phyloP scores from a whole-genome alignment of 1,284 basidiomycete species.

The Heterobasidion irregulare region DNA sequence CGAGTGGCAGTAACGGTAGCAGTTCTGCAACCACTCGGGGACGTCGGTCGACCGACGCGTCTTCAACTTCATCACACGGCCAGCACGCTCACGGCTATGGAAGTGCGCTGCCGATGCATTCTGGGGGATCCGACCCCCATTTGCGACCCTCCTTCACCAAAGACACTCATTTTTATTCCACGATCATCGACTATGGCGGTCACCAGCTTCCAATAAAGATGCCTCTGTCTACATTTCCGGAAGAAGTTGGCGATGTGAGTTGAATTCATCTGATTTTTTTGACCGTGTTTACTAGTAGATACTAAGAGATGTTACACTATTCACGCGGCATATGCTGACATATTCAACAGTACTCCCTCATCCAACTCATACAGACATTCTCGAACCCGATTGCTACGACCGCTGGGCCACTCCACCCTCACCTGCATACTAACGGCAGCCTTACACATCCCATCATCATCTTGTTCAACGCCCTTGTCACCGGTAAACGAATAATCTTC shows the following conservation, averaged over 20 bases:
- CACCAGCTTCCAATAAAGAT: conserved; percentile 81
- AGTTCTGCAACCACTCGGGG: conserved; percentile 27
- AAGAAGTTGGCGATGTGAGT: conserved; percentile 93
- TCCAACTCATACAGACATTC: conserved; percentile 85
- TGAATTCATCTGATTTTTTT: not conserved
- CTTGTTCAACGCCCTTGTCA: conserved; percentile 91
- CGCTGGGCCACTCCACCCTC: conserved; percentile 78
- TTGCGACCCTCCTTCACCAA: conserved; percentile 40
- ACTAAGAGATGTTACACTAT: conserved; percentile 2
- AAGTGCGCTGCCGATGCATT: conserved; percentile 9
- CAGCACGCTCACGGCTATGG: conserved; percentile 12
- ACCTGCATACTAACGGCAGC: conserved; percentile 88
- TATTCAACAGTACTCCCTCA: conserved; percentile 75
- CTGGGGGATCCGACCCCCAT: conserved; percentile 13
- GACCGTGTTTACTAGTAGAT: not conserved
- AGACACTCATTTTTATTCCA: conserved; percentile 93
- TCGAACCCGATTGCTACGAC: conserved; percentile 58
- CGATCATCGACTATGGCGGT: conserved; percentile 72
- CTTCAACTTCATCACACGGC: conserved; percentile 54
- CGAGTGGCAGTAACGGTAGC: conserved; percentile 12
- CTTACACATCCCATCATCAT: conserved; percentile 90
- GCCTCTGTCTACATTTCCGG: conserved; percentile 78
- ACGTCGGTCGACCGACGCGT: conserved; percentile 62
- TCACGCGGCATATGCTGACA: conserved; percentile 10
- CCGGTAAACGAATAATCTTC: conserved; percentile 91